Evolutionary conservation across 2,329 filamentous ascomycete species (phyloP).

Genomic region (Nemania sp.): DNA sequence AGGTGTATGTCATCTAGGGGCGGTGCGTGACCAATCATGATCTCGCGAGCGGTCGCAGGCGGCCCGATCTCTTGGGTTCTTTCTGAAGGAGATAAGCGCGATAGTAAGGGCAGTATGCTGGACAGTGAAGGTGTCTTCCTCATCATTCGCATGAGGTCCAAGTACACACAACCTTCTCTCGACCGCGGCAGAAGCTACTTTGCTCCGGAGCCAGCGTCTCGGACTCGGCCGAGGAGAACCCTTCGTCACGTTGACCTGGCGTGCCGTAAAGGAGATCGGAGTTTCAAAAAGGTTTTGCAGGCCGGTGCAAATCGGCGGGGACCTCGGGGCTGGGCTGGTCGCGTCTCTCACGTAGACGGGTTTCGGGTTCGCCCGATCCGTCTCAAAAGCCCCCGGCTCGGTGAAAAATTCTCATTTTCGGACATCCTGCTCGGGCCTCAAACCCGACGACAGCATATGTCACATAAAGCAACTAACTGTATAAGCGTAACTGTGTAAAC

Average conservation of each 20-base stretch:
- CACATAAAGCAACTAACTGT: no score
- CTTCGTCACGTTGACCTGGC: conserved; percentile 34
- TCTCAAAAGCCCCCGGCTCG: conserved; percentile 44
- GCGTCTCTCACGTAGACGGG: conserved; percentile 48
- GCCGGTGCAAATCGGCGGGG: conserved; percentile 1
- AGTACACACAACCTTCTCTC: conserved; percentile 16
- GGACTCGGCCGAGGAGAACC: conserved; percentile 58
- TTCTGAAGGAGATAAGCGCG: conserved; percentile 63
- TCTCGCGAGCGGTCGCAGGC: conserved; percentile 24
- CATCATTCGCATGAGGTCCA: neutral
- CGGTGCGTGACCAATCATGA: neutral
- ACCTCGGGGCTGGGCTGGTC: conserved; percentile 53
- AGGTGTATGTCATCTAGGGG: neutral
- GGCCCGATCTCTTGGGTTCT: conserved; percentile 46
- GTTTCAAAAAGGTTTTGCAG: conserved; percentile 28
- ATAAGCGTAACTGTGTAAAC: neutral
- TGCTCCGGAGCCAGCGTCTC: conserved; percentile 61
- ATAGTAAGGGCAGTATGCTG: conserved; percentile 54
- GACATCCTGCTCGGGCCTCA: conserved; percentile 23
- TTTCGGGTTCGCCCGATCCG: conserved; percentile 36
- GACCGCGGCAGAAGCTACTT: conserved; percentile 49
- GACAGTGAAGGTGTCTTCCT: conserved; percentile 22
- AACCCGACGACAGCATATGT: no score
- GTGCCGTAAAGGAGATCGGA: conserved; percentile 37
- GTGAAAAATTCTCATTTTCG: conserved; percentile 33